A percentile compares a stretch with the other conserved stretches of the same genome.
These are phyloP conservation scores for Symbiodinium natans DNA, from an alignment of 73 alveolate species.

Conservation along the genomic window DNA sequence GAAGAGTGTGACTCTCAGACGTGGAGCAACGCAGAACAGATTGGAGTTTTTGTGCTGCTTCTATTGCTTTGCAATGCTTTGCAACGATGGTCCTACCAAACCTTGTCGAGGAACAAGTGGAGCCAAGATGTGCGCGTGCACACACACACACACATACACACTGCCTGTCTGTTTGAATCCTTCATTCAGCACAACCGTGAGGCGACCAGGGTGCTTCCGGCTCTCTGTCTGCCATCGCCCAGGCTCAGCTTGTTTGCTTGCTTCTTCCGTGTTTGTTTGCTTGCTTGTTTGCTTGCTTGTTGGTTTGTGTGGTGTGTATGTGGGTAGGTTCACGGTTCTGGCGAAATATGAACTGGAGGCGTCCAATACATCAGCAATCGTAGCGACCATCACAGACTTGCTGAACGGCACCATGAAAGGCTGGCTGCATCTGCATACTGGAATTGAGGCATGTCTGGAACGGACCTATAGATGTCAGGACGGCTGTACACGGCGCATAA, in stretches of 20 bases:
- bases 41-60: neutral
- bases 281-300: too few species aligned
- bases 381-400: constrained; percentile 62
- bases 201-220: neutral
- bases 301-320: too few species aligned
- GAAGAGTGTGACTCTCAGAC: constrained; percentile 16
- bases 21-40: too few species aligned
- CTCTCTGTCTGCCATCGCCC: neutral
- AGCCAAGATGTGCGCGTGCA: too few species aligned
- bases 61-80: neutral
- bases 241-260: too few species aligned
- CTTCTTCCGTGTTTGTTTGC: too few species aligned
- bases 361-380: constrained; percentile 31
- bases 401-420: constrained; percentile 63
- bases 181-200: too few species aligned
- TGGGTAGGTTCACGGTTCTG: neutral
- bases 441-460: too few species aligned
- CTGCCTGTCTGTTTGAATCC: too few species aligned
- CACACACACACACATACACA: too few species aligned
- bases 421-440: neutral
- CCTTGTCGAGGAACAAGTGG: too few species aligned
- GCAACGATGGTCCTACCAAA: neutral
- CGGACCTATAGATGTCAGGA: neutral
- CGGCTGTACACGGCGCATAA: neutral
- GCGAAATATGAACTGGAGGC: neutral